Evolutionary conservation across 208 protist genomes (phyloP).

Genomic region (Leptomonas seymouri): DNA sequence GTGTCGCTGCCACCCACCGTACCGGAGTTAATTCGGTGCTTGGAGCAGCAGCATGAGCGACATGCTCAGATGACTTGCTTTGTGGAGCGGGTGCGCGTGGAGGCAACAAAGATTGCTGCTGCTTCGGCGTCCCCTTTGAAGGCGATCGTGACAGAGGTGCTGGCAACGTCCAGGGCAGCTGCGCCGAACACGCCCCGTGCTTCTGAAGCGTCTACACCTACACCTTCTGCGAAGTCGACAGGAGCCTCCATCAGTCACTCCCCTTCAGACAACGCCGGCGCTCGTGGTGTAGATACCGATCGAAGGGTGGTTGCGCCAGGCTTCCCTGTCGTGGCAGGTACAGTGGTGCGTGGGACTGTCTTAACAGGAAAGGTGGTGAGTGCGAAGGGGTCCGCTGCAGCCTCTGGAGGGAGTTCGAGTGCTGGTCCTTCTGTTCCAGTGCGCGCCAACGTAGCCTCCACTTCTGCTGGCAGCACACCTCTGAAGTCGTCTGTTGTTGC

Average conservation of each 20-base stretch:
- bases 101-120: constrained; percentile 27
- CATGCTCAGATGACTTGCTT: constrained; percentile 35
- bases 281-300: constrained; percentile 10
- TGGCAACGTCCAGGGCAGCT: constrained; percentile 5
- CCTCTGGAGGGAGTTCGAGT: not conserved
- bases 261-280: not conserved
- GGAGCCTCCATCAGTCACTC: not conserved
- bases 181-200: not conserved
- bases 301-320: not conserved
- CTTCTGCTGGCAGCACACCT: not conserved
- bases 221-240: not conserved
- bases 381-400: not conserved
- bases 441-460: constrained; percentile 7
- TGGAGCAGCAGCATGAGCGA: constrained; percentile 34
- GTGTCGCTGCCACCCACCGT: constrained; percentile 48
- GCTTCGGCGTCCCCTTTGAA: constrained; percentile 8
- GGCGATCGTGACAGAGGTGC: not conserved
- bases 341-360: constrained; percentile 17
- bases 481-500: not conserved
- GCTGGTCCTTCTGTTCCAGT: not conserved
- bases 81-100: constrained; percentile 43
- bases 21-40: constrained; percentile 46
- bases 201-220: not conserved
- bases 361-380: constrained; percentile 25
- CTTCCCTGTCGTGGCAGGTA: not conserved